These are phyloP conservation scores for Teratosphaeria viscida DNA, from an alignment of 2,329 filamentous ascomycete species.

Conservation along the genomic window DNA sequence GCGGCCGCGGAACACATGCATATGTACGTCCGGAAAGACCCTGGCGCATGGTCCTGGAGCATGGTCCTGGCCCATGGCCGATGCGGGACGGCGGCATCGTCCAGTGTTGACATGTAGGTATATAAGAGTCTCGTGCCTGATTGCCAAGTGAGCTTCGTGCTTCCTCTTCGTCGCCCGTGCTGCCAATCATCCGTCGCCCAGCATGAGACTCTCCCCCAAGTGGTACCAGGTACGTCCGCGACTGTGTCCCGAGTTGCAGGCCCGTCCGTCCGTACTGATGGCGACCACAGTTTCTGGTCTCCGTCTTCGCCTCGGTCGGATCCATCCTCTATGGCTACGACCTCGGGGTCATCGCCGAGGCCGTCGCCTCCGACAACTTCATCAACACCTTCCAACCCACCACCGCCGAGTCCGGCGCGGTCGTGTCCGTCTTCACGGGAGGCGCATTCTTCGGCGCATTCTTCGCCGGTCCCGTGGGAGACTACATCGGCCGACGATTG, in stretches of 20 bases:
- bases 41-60: neutral
- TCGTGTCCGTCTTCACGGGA: slow-evolving; percentile 68
- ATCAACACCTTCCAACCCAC: slow-evolving; percentile 30
- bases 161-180: neutral
- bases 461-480: slow-evolving; percentile 52
- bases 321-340: slow-evolving; percentile 49
- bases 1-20: neutral
- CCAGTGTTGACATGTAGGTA: neutral
- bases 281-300: slow-evolving; percentile 44
- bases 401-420: slow-evolving; percentile 44
- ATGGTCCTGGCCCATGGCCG: neutral
- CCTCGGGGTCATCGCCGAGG: slow-evolving; percentile 50
- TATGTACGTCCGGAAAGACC: neutral
- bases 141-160: neutral
- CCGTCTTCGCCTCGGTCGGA: slow-evolving; percentile 49
- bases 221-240: slow-evolving; percentile 37
- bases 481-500: slow-evolving; percentile 56
- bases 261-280: neutral
- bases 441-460: slow-evolving; percentile 62
- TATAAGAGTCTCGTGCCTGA: neutral
- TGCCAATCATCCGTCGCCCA: neutral
- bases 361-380: slow-evolving; percentile 39
- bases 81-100: neutral
- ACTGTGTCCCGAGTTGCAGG: too few relatives aligned
- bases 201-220: slow-evolving; percentile 46